Percentiles rank a stretch among this genome's conserved stretches.
Conservation (phyloP, 2,329 filamentous ascomycete genomes). For the Cryphonectria japonica region DNA sequence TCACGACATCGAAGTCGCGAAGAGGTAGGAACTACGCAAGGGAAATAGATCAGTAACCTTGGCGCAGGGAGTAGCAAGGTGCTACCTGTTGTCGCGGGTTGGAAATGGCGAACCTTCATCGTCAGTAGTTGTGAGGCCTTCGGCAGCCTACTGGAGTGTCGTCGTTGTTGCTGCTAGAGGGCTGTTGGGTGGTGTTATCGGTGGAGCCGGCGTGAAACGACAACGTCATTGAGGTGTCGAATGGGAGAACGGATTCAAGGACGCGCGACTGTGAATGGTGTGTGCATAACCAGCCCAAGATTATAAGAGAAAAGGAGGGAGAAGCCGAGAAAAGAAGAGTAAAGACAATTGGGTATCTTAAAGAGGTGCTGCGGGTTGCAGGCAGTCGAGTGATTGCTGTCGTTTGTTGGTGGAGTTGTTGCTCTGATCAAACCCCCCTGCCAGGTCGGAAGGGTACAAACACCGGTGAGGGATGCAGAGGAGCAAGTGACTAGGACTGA, state of each 20-base stretch:
- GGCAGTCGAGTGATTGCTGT: not conserved
- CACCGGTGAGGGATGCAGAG: slow-evolving; percentile 1
- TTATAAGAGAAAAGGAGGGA: not conserved
- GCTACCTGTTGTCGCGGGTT: not conserved
- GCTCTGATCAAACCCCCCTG: not conserved
- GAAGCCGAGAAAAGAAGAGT: not conserved
- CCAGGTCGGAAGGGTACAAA: not conserved
- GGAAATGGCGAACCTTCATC: slow-evolving; percentile 44
- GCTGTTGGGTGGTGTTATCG: slow-evolving; percentile 24
- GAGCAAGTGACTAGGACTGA: slow-evolving; percentile 6
- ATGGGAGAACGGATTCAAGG: not conserved
- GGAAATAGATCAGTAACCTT: not conserved
- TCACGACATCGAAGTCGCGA: slow-evolving; percentile 88
- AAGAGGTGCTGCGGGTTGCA: not conserved
- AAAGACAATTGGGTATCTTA: not conserved
- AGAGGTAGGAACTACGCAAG: slow-evolving; percentile 79
- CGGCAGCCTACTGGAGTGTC: slow-evolving; percentile 3
- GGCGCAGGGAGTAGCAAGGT: not conserved
- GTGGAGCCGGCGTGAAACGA: slow-evolving; percentile 29
- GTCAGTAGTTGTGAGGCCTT: slow-evolving; percentile 28
- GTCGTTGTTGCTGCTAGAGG: not conserved
- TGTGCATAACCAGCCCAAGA: not conserved
- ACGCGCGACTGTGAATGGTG: not conserved
- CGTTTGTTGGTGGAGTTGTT: not conserved
- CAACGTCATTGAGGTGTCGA: slow-evolving; percentile 28